A percentile compares a stretch with the other conserved stretches of the same genome.
These are phyloP conservation scores for Collariella sp. DNA, from an alignment of 495 filamentous ascomycete species.

Conservation along the genomic window DNA sequence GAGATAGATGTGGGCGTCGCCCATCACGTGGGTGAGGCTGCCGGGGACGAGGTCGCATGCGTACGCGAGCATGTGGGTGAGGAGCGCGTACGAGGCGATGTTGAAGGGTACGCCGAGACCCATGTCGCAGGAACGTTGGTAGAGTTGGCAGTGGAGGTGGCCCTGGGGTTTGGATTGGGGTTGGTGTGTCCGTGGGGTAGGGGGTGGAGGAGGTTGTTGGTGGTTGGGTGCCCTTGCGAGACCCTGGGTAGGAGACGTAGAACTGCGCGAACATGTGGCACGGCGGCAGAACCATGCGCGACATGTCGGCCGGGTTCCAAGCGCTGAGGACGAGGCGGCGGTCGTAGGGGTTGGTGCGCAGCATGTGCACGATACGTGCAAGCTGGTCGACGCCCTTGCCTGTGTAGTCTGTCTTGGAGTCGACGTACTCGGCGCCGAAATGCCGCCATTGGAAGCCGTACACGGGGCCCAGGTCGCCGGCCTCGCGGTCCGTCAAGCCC, in stretches of 20 bases:
- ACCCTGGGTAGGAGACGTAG: slow-evolving; percentile 70
- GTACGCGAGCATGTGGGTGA: slow-evolving; percentile 90
- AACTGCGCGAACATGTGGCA: slow-evolving; percentile 99
- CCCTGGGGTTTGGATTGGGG: slow-evolving; percentile 50
- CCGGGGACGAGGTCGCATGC: slow-evolving; percentile 76
- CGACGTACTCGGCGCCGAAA: slow-evolving; percentile 83
- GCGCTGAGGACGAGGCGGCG: slow-evolving; percentile 80
- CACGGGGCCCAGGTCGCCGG: slow-evolving; percentile 87
- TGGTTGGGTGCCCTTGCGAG: not conserved
- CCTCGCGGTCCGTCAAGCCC: slow-evolving; percentile 67
- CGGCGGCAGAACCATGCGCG: slow-evolving; percentile 87
- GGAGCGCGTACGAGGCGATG: slow-evolving; percentile 84
- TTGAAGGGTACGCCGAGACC: slow-evolving; percentile 96
- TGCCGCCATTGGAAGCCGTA: slow-evolving; percentile 99
- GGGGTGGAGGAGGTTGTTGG: no score
- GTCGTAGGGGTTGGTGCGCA: slow-evolving; percentile 76
- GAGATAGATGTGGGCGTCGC: slow-evolving; percentile 88
- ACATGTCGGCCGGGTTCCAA: slow-evolving; percentile 85
- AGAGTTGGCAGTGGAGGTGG: slow-evolving; percentile 72
- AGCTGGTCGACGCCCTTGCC: slow-evolving; percentile 90
- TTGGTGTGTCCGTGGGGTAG: no score
- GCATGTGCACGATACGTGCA: slow-evolving; percentile 72
- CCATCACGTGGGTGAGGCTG: slow-evolving; percentile 84
- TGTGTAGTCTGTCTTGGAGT: slow-evolving; percentile 71
- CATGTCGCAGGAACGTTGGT: slow-evolving; percentile 95